Percentiles rank a stretch among this genome's conserved stretches.
Evolutionary conservation across 2,329 filamentous ascomycete genomes (phyloP).

Genomic region (Neofusicoccum sp.): DNA sequence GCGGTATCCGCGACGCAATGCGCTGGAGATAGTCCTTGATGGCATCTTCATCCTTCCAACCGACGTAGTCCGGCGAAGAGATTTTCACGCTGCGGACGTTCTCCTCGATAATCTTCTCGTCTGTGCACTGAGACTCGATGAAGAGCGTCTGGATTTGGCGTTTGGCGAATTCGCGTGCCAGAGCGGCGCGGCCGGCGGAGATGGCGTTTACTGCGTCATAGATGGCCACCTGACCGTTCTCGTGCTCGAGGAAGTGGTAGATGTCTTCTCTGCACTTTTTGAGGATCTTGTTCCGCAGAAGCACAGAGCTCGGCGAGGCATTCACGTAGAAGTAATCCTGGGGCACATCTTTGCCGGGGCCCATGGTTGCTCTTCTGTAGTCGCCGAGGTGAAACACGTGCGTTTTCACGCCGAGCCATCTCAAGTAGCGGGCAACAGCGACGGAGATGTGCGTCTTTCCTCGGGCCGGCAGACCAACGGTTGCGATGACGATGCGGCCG

Average conservation of each 20-base stretch:
- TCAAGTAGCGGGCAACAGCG: constrained; percentile 88
- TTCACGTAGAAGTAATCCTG: constrained; percentile 98
- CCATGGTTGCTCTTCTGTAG: constrained; percentile 89
- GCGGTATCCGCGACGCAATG: constrained; percentile 89
- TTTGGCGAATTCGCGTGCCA: constrained; percentile 97
- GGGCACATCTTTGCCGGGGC: constrained; percentile 79
- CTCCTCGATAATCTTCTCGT: constrained; percentile 90
- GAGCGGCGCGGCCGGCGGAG: constrained; percentile 74
- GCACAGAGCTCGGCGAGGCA: constrained; percentile 87
- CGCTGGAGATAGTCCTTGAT: constrained; percentile 88
- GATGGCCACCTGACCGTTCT: constrained; percentile 97
- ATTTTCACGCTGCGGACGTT: constrained; percentile 98
- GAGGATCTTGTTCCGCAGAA: constrained; percentile 93
- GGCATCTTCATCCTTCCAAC: constrained; percentile 89
- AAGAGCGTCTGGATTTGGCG: constrained; percentile 95
- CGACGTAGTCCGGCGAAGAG: constrained; percentile 92
- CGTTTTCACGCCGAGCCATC: constrained; percentile 98
- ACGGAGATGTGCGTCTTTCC: constrained; percentile 99
- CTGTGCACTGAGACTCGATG: constrained; percentile 93
- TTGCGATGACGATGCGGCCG: constrained; percentile 94
- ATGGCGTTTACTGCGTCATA: constrained; percentile 98
- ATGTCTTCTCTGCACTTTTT: constrained; percentile 98
- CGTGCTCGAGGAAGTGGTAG: constrained; percentile 92
- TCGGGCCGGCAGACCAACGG: constrained; percentile 90
- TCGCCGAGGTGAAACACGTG: constrained; percentile 97